phyloP scores from a whole-genome alignment of 306 rosid genomes.

The Clitoria ternatea region DNA sequence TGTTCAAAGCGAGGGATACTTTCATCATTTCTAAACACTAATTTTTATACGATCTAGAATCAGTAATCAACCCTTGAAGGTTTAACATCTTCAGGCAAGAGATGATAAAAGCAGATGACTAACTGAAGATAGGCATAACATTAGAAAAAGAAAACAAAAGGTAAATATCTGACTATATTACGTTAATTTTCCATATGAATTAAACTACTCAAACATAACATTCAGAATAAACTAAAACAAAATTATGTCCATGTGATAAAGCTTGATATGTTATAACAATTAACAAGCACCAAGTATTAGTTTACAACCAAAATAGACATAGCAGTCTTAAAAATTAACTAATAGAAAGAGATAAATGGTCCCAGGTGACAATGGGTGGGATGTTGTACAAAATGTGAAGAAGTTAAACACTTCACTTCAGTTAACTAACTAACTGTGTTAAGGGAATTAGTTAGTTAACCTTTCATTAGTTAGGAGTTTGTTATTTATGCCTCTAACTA shows the following conservation, averaged over 20 bases:
- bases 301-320: constrained; percentile 5
- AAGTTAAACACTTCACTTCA: no score
- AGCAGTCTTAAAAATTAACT: background rate
- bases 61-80: background rate
- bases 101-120: background rate
- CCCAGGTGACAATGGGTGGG: background rate
- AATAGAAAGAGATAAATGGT: background rate
- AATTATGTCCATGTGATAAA: background rate
- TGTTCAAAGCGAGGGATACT: background rate
- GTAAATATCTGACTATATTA: background rate
- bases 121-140: background rate
- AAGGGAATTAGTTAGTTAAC: no score
- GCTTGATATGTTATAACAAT: background rate
- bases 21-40: background rate
- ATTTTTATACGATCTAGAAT: background rate
- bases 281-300: background rate
- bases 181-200: background rate
- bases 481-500: no score
- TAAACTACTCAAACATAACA: background rate
- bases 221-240: background rate
- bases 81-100: constrained; percentile 1
- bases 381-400: no score
- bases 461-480: no score
- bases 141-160: background rate
- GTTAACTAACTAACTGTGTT: no score